These are phyloP conservation scores for Catenaria anguillulae DNA, from an alignment of 371 early-diverging fungal species.

Conservation along the genomic window DNA sequence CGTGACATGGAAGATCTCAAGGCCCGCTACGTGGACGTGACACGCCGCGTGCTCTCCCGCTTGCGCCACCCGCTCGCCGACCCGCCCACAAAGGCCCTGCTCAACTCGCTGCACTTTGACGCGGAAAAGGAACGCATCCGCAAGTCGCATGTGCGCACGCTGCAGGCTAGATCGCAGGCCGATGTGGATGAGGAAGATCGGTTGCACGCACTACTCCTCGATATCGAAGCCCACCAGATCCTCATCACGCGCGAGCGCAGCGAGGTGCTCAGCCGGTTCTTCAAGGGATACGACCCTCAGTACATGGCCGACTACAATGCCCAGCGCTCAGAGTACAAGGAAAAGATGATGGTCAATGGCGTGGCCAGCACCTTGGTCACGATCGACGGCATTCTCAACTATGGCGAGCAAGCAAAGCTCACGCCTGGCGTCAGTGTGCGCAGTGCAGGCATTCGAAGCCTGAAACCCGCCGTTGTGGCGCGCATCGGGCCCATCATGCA, in stretches of 20 bases:
- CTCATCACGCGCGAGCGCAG: conserved; percentile 59
- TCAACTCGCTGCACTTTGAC: conserved; percentile 2
- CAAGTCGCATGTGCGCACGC: conserved; percentile 51
- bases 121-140: conserved; percentile 28
- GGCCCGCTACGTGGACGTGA: conserved; percentile 57
- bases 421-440: conserved; percentile 61
- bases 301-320: neutral
- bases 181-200: conserved; percentile 72
- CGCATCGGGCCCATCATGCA: conserved; percentile 49
- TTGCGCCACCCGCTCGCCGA: conserved; percentile 15
- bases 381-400: no score
- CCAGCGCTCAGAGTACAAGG: neutral
- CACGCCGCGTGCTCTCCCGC: conserved; percentile 35
- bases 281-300: neutral
- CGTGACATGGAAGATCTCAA: conserved; percentile 43
- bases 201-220: conserved; percentile 53
- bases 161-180: conserved; percentile 56
- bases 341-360: no score
- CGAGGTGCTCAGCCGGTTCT: conserved; percentile 23
- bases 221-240: conserved; percentile 60
- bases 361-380: neutral
- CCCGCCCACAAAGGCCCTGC: conserved; percentile 1
- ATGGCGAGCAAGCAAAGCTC: no score
- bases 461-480: conserved; percentile 32
- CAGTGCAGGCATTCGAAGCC: conserved; percentile 46